These are phyloP conservation scores for Agrocybe pediades DNA, from an alignment of 768 basidiomycete genomes.

Conservation along the genomic window DNA sequence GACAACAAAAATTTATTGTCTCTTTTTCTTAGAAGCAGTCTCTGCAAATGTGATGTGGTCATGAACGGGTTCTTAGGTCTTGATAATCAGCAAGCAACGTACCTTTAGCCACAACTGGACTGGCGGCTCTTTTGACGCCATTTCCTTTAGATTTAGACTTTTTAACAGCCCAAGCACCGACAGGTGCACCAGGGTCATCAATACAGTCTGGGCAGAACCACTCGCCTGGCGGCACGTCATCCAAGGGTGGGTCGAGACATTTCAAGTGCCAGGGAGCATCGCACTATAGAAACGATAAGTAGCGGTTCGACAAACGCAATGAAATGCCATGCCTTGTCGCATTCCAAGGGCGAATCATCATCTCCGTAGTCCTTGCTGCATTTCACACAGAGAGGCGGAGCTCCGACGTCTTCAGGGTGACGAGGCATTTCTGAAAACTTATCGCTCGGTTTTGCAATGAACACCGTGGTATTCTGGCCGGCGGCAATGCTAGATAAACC, in stretches of 20 bases:
- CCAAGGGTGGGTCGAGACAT: constrained; percentile 80
- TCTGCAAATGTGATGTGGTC: too few species aligned
- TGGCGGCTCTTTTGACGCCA: constrained; percentile 20
- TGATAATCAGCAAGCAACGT: background rate
- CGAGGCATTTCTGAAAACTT: constrained; percentile 78
- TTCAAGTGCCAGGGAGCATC: constrained; percentile 85
- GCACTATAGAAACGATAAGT: constrained; percentile 52
- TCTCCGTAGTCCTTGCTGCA: constrained; percentile 75
- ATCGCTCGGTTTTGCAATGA: constrained; percentile 77
- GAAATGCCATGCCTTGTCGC: constrained; percentile 71
- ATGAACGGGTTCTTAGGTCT: too few species aligned
- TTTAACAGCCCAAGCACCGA: constrained; percentile 38
- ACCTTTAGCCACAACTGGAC: constrained; percentile 18
- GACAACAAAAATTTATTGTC: constrained; percentile 19
- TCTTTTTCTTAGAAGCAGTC: constrained; percentile 31
- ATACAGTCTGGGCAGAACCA: constrained; percentile 88
- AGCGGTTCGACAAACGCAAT: constrained; percentile 1
- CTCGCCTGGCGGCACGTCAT: constrained; percentile 81
- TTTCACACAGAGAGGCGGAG: constrained; percentile 68
- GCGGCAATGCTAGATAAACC: constrained; percentile 64
- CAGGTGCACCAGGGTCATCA: constrained; percentile 57
- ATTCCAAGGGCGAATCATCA: constrained; percentile 77
- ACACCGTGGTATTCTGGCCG: constrained; percentile 83
- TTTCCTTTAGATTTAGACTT: constrained; percentile 26
- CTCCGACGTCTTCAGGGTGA: constrained; percentile 73